Conservation (phyloP, 257 asterid species). For the Solanum bulbocastanum region DNA sequence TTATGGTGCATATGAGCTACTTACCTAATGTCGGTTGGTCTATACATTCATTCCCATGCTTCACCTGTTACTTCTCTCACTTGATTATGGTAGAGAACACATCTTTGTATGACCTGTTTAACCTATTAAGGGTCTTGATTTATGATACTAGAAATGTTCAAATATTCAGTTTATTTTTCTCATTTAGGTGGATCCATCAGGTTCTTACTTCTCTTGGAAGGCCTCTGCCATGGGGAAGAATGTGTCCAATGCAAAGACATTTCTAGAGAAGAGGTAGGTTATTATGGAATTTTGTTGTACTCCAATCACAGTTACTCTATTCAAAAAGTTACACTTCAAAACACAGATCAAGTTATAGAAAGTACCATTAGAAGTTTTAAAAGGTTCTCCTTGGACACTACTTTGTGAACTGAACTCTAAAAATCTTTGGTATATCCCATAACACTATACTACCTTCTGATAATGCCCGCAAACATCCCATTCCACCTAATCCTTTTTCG, state of each 20-base stretch:
- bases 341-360: neutral
- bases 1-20: neutral
- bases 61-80: neutral
- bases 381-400: neutral
- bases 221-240: constrained; percentile 99
- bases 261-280: constrained; percentile 85
- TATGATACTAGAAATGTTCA: neutral
- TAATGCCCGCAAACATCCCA: neutral
- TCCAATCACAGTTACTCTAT: neutral
- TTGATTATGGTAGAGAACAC: neutral
- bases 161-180: neutral
- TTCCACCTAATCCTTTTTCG: neutral
- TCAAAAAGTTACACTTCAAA: neutral
- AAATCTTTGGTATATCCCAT: neutral
- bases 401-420: neutral
- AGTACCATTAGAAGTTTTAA: neutral
- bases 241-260: constrained; percentile 95
- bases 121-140: neutral
- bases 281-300: neutral
- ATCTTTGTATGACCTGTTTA: neutral
- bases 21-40: neutral
- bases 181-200: constrained; percentile 90
- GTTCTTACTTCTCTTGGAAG: constrained; percentile 98
- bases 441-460: neutral
- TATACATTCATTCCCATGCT: neutral